Evolutionary conservation across 208 protist species (phyloP).

Genomic region (Sergeia podlipaevii): DNA sequence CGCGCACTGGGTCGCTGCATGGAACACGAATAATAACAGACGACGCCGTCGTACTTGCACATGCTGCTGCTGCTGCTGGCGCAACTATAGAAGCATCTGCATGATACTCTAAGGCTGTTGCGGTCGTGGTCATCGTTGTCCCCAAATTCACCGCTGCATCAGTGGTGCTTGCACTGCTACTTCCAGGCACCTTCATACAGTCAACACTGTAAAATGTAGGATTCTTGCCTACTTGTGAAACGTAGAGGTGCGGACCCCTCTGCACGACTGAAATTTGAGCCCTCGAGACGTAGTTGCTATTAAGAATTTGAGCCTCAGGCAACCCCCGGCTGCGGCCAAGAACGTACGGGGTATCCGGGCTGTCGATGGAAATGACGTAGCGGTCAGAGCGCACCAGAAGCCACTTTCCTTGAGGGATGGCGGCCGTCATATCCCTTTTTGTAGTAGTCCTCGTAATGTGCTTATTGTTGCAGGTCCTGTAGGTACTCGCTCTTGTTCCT

Average conservation of each 20-base stretch:
- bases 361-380: conserved; percentile 30
- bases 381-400: conserved; percentile 62
- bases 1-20: neutral
- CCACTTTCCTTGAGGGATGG: conserved; percentile 48
- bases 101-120: neutral
- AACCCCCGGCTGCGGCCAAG: conserved; percentile 46
- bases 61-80: neutral
- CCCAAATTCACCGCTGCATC: conserved; percentile 1
- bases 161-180: neutral
- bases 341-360: conserved; percentile 23
- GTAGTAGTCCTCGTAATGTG: no score
- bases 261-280: conserved; percentile 53
- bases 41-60: neutral
- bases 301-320: conserved; percentile 39
- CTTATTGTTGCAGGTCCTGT: no score
- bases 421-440: no score
- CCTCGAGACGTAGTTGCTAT: conserved; percentile 55
- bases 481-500: no score
- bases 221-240: conserved; percentile 54
- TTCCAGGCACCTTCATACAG: conserved; percentile 19
- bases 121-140: neutral
- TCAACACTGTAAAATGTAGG: conserved; percentile 45
- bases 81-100: neutral
- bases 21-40: neutral
- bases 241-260: conserved; percentile 27